Evolutionary conservation across 2,329 filamentous ascomycete species (phyloP).

Genomic region (Trichoderma sp.): DNA sequence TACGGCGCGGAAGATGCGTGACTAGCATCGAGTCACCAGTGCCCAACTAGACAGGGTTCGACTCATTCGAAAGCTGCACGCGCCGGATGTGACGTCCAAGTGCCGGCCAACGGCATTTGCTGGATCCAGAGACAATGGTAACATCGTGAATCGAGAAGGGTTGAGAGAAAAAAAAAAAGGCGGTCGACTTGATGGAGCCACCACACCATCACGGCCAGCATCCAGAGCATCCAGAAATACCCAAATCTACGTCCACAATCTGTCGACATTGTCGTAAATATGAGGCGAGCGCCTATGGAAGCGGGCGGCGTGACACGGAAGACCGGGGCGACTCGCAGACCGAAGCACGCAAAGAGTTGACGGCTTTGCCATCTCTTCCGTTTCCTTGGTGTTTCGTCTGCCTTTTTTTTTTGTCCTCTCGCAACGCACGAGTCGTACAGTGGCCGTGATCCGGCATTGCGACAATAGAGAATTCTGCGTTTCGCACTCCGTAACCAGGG

Average conservation of each 20-base stretch:
- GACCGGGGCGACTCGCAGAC: not conserved
- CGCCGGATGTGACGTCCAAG: slow-evolving; percentile 13
- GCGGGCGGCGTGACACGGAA: not conserved
- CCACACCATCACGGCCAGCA: slow-evolving; percentile 10
- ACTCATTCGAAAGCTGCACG: slow-evolving; percentile 15
- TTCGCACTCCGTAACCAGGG: not conserved
- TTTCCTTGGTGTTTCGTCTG: not conserved
- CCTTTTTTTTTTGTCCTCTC: not conserved
- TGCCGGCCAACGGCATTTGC: slow-evolving; percentile 12
- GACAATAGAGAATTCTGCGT: not conserved
- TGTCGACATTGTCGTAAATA: slow-evolving; percentile 14
- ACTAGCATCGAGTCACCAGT: slow-evolving; percentile 14
- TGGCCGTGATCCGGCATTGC: not conserved
- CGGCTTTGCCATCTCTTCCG: not conserved
- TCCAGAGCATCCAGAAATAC: not conserved
- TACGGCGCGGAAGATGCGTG: slow-evolving; percentile 2
- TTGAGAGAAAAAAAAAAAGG: not conserved
- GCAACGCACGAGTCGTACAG: not conserved
- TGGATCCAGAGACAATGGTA: not conserved
- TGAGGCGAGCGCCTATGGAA: not conserved
- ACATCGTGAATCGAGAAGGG: not conserved
- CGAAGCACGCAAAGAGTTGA: not conserved
- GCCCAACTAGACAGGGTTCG: slow-evolving; percentile 14
- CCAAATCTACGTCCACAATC: not conserved
- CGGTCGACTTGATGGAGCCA: slow-evolving; percentile 5